A percentile compares a stretch with the other conserved stretches of the same genome.
Evolutionary conservation across 345 rosid genomes (phyloP).

Genomic region (Ailanthus altissimus): DNA sequence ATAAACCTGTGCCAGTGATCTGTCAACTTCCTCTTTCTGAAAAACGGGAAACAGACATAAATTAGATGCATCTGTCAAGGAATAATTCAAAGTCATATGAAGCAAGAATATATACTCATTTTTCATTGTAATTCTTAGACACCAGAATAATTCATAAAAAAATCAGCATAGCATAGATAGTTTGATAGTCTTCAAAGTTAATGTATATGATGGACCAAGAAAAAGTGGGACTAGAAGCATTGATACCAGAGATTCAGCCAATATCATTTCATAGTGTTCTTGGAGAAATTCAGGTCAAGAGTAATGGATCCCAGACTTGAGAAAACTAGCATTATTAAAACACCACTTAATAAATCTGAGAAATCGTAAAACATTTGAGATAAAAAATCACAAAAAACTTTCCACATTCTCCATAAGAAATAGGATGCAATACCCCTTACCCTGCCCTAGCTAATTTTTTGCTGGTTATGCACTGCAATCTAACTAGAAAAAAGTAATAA

Average conservation of each 20-base stretch:
- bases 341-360: background rate
- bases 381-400: background rate
- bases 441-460: background rate
- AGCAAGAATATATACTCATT: background rate
- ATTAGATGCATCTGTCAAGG: background rate
- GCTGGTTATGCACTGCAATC: background rate
- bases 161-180: background rate
- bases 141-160: background rate
- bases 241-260: background rate
- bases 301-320: background rate
- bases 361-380: background rate
- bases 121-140: background rate
- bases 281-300: background rate
- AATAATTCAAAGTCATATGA: background rate
- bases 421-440: background rate
- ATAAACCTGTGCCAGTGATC: constrained; percentile 82
- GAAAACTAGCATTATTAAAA: background rate
- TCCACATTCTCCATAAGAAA: background rate
- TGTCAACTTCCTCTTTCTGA: constrained; percentile 73
- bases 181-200: background rate
- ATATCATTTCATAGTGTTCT: background rate
- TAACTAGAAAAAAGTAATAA: background rate
- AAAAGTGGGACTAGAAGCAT: background rate
- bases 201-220: background rate
- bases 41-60: background rate